Conservation (phyloP, 768 basidiomycete genomes). For the Lactarius hatsudake region DNA sequence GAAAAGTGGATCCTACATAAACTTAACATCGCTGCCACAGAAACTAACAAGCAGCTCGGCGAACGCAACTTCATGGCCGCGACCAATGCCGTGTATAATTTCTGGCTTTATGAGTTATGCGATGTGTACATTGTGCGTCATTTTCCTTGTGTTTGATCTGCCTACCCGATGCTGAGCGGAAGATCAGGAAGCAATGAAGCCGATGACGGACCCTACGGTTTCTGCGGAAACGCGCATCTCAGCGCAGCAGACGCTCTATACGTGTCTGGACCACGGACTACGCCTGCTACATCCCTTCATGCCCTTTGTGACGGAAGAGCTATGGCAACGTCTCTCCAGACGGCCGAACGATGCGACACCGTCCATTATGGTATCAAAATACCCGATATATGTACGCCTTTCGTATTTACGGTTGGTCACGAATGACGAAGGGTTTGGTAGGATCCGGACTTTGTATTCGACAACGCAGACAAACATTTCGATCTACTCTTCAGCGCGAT, state of each 20-base stretch:
- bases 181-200: conserved; percentile 96
- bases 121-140: conserved; percentile 91
- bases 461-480: conserved; percentile 79
- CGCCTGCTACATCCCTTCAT: conserved; percentile 95
- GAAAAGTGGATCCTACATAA: conserved; percentile 97
- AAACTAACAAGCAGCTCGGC: conserved; percentile 71
- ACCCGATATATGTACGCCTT: conserved; percentile 70
- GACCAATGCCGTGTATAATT: conserved; percentile 80
- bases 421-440: conserved; percentile 31
- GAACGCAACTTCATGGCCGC: conserved; percentile 93
- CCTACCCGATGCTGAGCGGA: background rate
- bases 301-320: conserved; percentile 98
- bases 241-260: conserved; percentile 94
- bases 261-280: conserved; percentile 87
- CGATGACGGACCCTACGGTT: conserved; percentile 83
- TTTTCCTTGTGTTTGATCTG: background rate
- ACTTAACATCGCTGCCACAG: conserved; percentile 74
- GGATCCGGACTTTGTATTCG: conserved; percentile 60
- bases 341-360: conserved; percentile 76
- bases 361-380: conserved; percentile 87
- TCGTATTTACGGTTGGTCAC: background rate
- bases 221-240: conserved; percentile 63
- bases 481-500: conserved; percentile 75
- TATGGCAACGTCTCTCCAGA: conserved; percentile 95
- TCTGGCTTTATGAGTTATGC: conserved; percentile 99